Base-by-base conservation (phyloP, 129 eudicot genomes). In the Flaveria ramosissima region DNA sequence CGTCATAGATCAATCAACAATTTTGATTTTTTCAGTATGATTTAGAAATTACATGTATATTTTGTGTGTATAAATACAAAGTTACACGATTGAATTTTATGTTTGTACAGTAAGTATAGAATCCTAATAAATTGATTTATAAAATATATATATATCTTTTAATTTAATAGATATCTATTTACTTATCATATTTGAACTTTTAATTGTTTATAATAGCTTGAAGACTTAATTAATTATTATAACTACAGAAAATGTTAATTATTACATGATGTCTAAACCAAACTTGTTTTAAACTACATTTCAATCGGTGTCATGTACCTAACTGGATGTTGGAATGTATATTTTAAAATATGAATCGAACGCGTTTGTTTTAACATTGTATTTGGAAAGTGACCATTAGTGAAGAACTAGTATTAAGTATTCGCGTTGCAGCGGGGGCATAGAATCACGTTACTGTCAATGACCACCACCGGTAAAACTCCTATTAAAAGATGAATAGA, bases 41-140 rank as follows among this genome's bases (percentile, higher is more conserved):
- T 32, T 2, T 30, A 30, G 21, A 30, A 4, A 9, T 23, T 63
- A 63, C 48, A 23, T 55, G 70, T 73, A 73, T 55, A 80, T 73
- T 74, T 66, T 27, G 79, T 73, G 66, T 66, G 71, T 74, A 80
- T 66, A 65, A 63, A 73, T 64, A 42, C 78, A 41, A 17, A 0
- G 17, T 52, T 14, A 47, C 36, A 66, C 1, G 7, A 47, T 46
- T 39, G 51, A 50, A 66, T 4, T 27, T 8, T 73, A 48, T 71
- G 61, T 16, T 15, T 59, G 30, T 69, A n/a, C 45, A 46, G 39
- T 51, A 20, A 21, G 46, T 45, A 56, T 32, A 36, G 51, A 27
- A 70, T 78, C 14, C 53, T 5, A 48, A 1, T 48, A 45, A 45
- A 45, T 45, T 45, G 13, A 11, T 45, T 9, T 45, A 45, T 45